Percentiles rank a stretch among this genome's conserved stretches.
Conservation (phyloP, 768 basidiomycete genomes). For the Lentinula edodes region DNA sequence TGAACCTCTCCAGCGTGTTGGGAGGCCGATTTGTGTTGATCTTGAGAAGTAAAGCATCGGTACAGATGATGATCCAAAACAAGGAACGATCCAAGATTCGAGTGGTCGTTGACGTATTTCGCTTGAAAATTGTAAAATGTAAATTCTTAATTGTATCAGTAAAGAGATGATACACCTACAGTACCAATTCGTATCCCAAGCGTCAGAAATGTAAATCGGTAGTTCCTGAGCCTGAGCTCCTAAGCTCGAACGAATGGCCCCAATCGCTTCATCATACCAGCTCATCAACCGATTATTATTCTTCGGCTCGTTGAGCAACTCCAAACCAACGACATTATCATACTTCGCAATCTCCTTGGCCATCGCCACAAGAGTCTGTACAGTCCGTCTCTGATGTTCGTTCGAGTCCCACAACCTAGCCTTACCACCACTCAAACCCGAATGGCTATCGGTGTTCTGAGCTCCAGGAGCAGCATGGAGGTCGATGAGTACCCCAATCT, state of each 20-base stretch:
- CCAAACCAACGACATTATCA: slow-evolving; percentile 52
- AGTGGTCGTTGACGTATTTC: slow-evolving; percentile 36
- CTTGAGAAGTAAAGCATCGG: slow-evolving; percentile 65
- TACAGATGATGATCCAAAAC: slow-evolving; percentile 83
- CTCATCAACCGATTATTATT: slow-evolving; percentile 44
- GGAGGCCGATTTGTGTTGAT: slow-evolving; percentile 45
- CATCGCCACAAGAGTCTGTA: slow-evolving; percentile 42
- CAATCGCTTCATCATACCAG: slow-evolving; percentile 62
- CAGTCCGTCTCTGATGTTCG: slow-evolving; percentile 39
- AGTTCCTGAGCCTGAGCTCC: neutral
- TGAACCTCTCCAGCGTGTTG: slow-evolving; percentile 32
- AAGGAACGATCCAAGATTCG: slow-evolving; percentile 27
- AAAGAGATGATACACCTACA: slow-evolving; percentile 18
- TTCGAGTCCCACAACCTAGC: slow-evolving; percentile 41
- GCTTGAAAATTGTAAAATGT: neutral
- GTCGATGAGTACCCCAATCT: slow-evolving; percentile 78
- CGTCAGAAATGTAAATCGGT: slow-evolving; percentile 71
- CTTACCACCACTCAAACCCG: slow-evolving; percentile 50
- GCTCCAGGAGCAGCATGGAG: slow-evolving; percentile 73
- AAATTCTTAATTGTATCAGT: too few relatives aligned
- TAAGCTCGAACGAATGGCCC: slow-evolving; percentile 41
- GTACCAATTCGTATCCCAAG: slow-evolving; percentile 68
- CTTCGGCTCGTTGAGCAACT: slow-evolving; percentile 54
- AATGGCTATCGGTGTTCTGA: slow-evolving; percentile 65
- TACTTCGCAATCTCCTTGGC: slow-evolving; percentile 30